Evolutionary conservation across 306 rosid genomes (phyloP), one percentile per base, ranked within the genome.

Genomic region (Gynostemma pentaphyllum): DNA sequence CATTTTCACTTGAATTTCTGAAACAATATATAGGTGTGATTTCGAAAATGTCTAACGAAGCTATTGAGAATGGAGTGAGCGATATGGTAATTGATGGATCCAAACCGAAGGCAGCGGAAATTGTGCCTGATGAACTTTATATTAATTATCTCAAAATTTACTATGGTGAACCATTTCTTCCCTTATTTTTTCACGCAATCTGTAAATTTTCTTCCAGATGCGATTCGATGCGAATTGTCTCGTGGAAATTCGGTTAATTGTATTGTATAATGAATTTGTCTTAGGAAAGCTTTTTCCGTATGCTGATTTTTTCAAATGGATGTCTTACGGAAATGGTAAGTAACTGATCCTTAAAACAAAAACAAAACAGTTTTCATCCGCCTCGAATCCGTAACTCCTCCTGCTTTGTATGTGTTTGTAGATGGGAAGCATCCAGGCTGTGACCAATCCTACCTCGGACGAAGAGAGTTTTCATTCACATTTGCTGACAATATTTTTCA

Each of bases 401-500:
- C 34, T 60, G 32, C 9, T 44, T 45, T 29, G 76, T 42, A 62
- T 42, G 59, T 56, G 32, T 36, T 62, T 76, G 73, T 71, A 86
- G 99, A 92, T 79, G 99, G 90, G 50, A 92, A 88, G 86, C 99
- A 92, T 73, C 99, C 96, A 24, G 95, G 78, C 19, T 86, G 88
- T 56, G 90, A 88, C 62, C 74, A 71, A 30, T 80, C 95, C 37
- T 88, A 92, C 55, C 60, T 86, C 45, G 77, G 90, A 55, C 75
- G 95, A 59, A 84, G 96, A 75, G 96, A 88, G 51, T 88, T 88
- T 69, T 84, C 99, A 0, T 86, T 76, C 78, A 86, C 96, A 11
- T 71, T 84, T 48, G 87, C 81, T n/a, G 75, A 83, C 50, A 90
- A 92, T 45, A 76, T 88, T 53, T 88, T 76, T 74, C 65, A 84